These are phyloP conservation scores for Eucalyptus microcorys DNA, from an alignment of 345 rosid species.

Conservation along the genomic window DNA sequence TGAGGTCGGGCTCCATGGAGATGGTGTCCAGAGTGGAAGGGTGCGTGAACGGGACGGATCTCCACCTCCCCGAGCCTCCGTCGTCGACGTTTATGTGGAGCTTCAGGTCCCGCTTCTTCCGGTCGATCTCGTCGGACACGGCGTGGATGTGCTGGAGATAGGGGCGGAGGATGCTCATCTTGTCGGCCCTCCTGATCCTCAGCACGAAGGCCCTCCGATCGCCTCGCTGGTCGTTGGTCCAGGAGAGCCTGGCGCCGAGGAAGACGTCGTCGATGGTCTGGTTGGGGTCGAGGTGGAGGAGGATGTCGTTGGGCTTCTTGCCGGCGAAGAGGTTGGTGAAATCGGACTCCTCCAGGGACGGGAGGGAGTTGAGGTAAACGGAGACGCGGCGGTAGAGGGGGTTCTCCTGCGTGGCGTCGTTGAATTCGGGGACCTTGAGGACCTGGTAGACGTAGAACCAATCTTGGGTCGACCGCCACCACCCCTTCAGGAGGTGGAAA, in stretches of 20 bases:
- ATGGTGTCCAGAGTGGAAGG: slow-evolving; percentile 80
- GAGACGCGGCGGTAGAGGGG: slow-evolving; percentile 36
- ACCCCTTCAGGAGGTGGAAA: neutral
- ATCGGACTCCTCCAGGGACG: slow-evolving; percentile 67
- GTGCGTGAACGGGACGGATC: slow-evolving; percentile 60
- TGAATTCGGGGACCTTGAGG: slow-evolving; percentile 68
- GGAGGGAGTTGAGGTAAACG: slow-evolving; percentile 47
- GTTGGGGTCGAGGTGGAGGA: slow-evolving; percentile 52
- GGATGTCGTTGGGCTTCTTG: slow-evolving; percentile 40
- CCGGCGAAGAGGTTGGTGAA: slow-evolving; percentile 78
- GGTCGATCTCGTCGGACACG: slow-evolving; percentile 61
- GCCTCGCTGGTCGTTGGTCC: slow-evolving; percentile 35
- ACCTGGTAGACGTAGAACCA: slow-evolving; percentile 21
- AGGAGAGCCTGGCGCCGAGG: slow-evolving; percentile 66
- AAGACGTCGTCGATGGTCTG: slow-evolving; percentile 62
- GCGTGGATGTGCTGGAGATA: slow-evolving; percentile 87
- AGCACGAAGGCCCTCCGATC: slow-evolving; percentile 24
- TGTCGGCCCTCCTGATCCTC: slow-evolving; percentile 68
- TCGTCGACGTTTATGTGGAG: slow-evolving; percentile 39
- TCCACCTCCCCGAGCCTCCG: slow-evolving; percentile 44
- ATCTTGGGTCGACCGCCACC: neutral
- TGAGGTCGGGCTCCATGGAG: slow-evolving; percentile 35
- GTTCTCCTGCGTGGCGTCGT: slow-evolving; percentile 49
- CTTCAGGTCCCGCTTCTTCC: slow-evolving; percentile 36
- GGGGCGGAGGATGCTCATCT: slow-evolving; percentile 64